Evolutionary conservation across 2,329 filamentous ascomycete genomes (phyloP).

Genomic region (Pseudocercospora vitis): DNA sequence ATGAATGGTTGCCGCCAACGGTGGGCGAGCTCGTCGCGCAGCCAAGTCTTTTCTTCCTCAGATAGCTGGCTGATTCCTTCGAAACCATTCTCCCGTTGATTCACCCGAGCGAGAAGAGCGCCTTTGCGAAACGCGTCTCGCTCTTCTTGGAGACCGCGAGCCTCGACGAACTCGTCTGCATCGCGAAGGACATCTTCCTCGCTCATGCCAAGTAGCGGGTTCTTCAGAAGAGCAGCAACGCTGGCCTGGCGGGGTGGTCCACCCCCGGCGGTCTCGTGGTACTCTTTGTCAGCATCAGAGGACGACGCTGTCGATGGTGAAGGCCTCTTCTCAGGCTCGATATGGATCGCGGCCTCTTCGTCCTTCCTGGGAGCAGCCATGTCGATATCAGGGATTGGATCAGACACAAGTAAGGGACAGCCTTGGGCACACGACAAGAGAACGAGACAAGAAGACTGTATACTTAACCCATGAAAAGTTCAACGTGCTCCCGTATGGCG

Average conservation of each 20-base stretch:
- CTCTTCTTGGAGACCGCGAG: slow-evolving; percentile 27
- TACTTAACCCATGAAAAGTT: slow-evolving; percentile 8
- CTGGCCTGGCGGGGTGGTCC: slow-evolving; percentile 20
- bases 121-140: slow-evolving; percentile 30
- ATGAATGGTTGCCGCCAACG: slow-evolving; percentile 72
- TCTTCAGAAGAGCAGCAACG: slow-evolving; percentile 29
- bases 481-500: slow-evolving; percentile 15
- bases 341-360: slow-evolving; percentile 16
- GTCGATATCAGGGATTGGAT: background rate
- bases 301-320: slow-evolving; percentile 20
- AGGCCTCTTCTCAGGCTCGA: slow-evolving; percentile 21
- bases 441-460: slow-evolving; percentile 7
- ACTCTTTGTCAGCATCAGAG: slow-evolving; percentile 15
- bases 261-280: slow-evolving; percentile 17
- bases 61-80: slow-evolving; percentile 49
- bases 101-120: slow-evolving; percentile 31
- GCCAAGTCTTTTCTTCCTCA: slow-evolving; percentile 56
- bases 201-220: slow-evolving; percentile 34
- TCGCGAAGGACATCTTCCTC: slow-evolving; percentile 32
- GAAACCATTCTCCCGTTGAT: slow-evolving; percentile 29
- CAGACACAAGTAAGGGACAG: background rate
- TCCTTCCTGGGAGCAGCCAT: slow-evolving; percentile 18
- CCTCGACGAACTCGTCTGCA: slow-evolving; percentile 28
- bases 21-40: slow-evolving; percentile 62
- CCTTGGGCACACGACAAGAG: background rate